phyloP scores from a whole-genome alignment of 805 yeast genomes.

The Ogataea wickerhamii region DNA sequence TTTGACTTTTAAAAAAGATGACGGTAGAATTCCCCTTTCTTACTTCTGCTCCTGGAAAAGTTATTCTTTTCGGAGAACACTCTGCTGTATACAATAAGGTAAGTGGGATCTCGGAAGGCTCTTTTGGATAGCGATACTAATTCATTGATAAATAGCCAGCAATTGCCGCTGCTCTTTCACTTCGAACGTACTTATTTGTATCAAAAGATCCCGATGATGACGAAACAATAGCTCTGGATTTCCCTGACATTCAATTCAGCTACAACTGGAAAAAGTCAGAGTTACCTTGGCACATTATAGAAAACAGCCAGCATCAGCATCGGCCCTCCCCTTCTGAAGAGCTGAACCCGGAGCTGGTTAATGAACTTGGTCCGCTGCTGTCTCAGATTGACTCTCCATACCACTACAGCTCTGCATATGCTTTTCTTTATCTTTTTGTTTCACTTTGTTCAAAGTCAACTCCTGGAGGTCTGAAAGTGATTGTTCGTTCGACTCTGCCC shows the following conservation, averaged over 20 bases:
- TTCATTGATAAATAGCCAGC: constrained; percentile 55
- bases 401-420: constrained; percentile 74
- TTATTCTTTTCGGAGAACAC: constrained; percentile 94
- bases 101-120: constrained; percentile 26
- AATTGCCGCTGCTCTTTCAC: constrained; percentile 88
- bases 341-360: constrained; percentile 55
- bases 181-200: constrained; percentile 78
- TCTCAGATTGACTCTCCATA: constrained; percentile 47
- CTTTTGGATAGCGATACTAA: not conserved
- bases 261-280: constrained; percentile 59
- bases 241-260: constrained; percentile 75
- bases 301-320: constrained; percentile 21
- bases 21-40: constrained; percentile 48
- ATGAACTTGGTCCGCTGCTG: constrained; percentile 43
- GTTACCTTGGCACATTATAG: constrained; percentile 55
- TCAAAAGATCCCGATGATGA: constrained; percentile 39
- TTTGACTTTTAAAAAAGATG: too few relatives aligned
- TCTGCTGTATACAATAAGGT: constrained; percentile 85
- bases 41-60: constrained; percentile 95
- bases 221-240: constrained; percentile 56
- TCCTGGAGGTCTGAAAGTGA: constrained; percentile 51
- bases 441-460: constrained; percentile 47
- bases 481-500: constrained; percentile 80
- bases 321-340: constrained; percentile 44
- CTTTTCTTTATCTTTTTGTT: constrained; percentile 76